A percentile compares a stretch with the other conserved stretches of the same genome.
phyloP scores from a whole-genome alignment of 2,329 filamentous ascomycete genomes.

The Malbranchea cinnamomea region DNA sequence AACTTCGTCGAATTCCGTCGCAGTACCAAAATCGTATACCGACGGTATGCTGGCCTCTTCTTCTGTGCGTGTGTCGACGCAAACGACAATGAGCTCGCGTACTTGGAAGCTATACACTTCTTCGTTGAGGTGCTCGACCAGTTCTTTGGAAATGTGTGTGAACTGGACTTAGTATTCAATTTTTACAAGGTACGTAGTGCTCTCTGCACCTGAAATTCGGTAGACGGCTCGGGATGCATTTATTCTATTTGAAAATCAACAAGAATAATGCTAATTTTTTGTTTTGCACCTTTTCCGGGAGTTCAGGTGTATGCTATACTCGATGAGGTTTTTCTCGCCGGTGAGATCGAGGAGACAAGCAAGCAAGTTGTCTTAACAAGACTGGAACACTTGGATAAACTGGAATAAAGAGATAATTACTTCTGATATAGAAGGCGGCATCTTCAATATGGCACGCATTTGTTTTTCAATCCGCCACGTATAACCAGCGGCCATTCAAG shows the following conservation, averaged over 20 bases:
- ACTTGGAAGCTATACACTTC: slow-evolving; percentile 95
- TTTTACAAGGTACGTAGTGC: slow-evolving; percentile 50
- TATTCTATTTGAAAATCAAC: background rate
- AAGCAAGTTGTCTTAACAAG: slow-evolving; percentile 94
- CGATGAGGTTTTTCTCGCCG: slow-evolving; percentile 93
- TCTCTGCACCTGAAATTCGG: background rate
- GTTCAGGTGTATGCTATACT: slow-evolving; percentile 83
- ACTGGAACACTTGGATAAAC: slow-evolving; percentile 87
- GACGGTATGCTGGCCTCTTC: slow-evolving; percentile 93
- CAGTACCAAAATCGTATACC: slow-evolving; percentile 84
- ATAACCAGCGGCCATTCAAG: too few relatives aligned
- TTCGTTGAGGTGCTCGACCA: slow-evolving; percentile 97
- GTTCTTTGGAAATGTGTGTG: slow-evolving; percentile 98
- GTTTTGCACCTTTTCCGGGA: too few relatives aligned
- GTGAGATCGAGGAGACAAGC: slow-evolving; percentile 96
- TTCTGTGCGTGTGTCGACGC: slow-evolving; percentile 99
- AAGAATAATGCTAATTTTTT: slow-evolving; percentile 4
- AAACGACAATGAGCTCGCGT: slow-evolving; percentile 96
- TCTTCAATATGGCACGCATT: slow-evolving; percentile 2
- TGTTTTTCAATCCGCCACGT: too few relatives aligned
- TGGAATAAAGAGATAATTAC: too few relatives aligned
- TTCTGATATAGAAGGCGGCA: too few relatives aligned
- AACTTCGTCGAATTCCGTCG: slow-evolving; percentile 81
- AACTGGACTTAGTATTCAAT: slow-evolving; percentile 74
- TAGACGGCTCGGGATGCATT: slow-evolving; percentile 1